A percentile compares a stretch with the other conserved stretches of the same genome.
Conservation (phyloP, 345 rosid species). For the Gossypium rotundifolium region DNA sequence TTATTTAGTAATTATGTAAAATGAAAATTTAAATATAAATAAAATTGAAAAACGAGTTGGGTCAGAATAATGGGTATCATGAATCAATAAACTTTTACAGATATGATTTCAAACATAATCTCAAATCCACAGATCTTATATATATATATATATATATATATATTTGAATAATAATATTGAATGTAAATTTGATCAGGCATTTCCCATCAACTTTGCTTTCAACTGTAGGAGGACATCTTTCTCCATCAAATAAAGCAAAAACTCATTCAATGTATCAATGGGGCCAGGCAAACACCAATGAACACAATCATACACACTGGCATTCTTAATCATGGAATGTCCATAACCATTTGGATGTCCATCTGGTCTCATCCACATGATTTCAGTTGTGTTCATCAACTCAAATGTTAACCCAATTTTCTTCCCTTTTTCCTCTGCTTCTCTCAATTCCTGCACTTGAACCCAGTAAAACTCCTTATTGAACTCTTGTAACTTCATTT, state of each 20-base stretch:
- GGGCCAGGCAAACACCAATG: constrained; percentile 95
- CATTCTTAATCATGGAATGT: constrained; percentile 23
- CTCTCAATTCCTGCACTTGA: constrained; percentile 35
- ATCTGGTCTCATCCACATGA: constrained; percentile 59
- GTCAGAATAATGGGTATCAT: too few species aligned
- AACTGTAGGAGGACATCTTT: constrained; percentile 17
- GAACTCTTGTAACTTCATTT: constrained; percentile 40
- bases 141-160: neutral
- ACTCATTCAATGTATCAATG: constrained; percentile 65
- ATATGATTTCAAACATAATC: too few species aligned
- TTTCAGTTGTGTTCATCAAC: constrained; percentile 41
- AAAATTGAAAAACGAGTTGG: too few species aligned
- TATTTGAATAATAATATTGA: neutral
- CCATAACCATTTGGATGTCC: constrained; percentile 48
- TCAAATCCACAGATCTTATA: too few species aligned
- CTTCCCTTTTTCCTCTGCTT: constrained; percentile 37
- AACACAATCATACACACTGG: constrained; percentile 46
- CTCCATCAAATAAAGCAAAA: constrained; percentile 49
- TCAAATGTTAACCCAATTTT: constrained; percentile 29
- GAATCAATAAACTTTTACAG: too few species aligned
- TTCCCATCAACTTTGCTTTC: constrained; percentile 5
- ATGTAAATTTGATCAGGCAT: constrained; percentile 1
- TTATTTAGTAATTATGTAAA: too few species aligned
- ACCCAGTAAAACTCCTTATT: constrained; percentile 35
- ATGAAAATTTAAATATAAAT: too few species aligned